Evolutionary conservation across 2,329 filamentous ascomycete genomes (phyloP), one percentile per base, ranked within the genome.

Genomic region (Colletotrichum lindemuthianum): DNA sequence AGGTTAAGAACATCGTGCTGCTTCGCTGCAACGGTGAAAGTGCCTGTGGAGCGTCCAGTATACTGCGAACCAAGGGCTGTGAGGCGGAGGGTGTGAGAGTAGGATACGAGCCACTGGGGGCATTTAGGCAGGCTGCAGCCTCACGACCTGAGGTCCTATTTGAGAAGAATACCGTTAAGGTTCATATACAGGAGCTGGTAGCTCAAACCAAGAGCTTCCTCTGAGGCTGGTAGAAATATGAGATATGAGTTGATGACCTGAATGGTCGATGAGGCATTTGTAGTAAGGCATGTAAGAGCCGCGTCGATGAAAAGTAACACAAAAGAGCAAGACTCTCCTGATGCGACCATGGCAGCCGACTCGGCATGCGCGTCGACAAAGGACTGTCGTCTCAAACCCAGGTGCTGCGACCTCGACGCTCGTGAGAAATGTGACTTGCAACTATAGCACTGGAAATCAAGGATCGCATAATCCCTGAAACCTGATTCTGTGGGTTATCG

Each of bases 1-100:
- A 76, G 0, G 16, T 67, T 24, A 77, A 75, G 59, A 76, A 76
- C 6, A 70, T 84, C 11, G 69, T 87, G 10, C 68, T 86, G 9
- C 70, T 84, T 9, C 87, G 84, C 70, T 86, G 86, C 55, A 76
- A 84, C 50, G 85, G 85, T 3, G 83, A 88, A 61, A 83, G 80
- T 36, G 78, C 84, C 5, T 77, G 85, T 0, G 78, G 87, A 6
- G 85, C 84, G 3, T 82, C 82, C 2, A 86, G 83, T 57, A 78
- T 87, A 3, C 70, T 87, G 51, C 76, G 84, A 6, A 83, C 82
- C 0, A 84, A 82, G 66, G 83, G 81, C 0, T 74, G 80, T 32
- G 76, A 78, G 60, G 81, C 82, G 1, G 78, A 81, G 45, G 84
- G 80, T 67, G 68, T 86, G 24, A 72, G 75, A 24, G 82, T 81